These are phyloP conservation scores for Martiniozyma abietophila DNA, from an alignment of 805 yeast genomes.

Conservation along the genomic window DNA sequence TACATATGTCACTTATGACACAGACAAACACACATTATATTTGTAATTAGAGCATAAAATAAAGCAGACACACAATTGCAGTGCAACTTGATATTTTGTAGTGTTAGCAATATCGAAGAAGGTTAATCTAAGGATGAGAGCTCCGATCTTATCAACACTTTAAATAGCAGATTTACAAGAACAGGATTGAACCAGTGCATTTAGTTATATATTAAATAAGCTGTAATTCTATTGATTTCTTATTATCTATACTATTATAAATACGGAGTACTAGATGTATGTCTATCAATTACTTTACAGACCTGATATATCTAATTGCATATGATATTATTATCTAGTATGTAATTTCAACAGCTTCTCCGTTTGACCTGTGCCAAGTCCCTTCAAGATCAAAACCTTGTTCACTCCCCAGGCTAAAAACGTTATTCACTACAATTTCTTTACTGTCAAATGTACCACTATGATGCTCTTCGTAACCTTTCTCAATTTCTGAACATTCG, in stretches of 20 bases:
- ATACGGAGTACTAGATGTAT: too few relatives aligned
- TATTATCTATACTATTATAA: too few relatives aligned
- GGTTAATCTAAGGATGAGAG: too few relatives aligned
- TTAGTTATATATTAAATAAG: too few relatives aligned
- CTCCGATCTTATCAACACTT: too few relatives aligned
- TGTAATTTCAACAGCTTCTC: conserved; percentile 20
- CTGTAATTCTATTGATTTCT: too few relatives aligned
- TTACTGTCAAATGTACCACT: conserved; percentile 1
- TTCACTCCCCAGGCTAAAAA: conserved; percentile 29
- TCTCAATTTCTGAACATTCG: conserved; percentile 20
- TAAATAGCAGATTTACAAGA: too few relatives aligned
- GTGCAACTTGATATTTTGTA: conserved; percentile 83
- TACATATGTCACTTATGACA: conserved; percentile 66
- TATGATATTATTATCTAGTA: neutral
- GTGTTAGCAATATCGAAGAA: too few relatives aligned
- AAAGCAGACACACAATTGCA: conserved; percentile 58
- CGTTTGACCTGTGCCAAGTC: conserved; percentile 25
- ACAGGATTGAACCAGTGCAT: too few relatives aligned
- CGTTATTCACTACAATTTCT: conserved; percentile 11
- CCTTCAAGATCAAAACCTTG: conserved; percentile 23
- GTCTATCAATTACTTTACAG: too few relatives aligned
- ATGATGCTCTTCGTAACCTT: conserved; percentile 9
- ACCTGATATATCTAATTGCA: neutral
- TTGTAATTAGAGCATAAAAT: conserved; percentile 84
- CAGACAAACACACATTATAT: conserved; percentile 70